Evolutionary conservation across 2,329 filamentous ascomycete species (phyloP).

Genomic region (Nemania serpens): DNA sequence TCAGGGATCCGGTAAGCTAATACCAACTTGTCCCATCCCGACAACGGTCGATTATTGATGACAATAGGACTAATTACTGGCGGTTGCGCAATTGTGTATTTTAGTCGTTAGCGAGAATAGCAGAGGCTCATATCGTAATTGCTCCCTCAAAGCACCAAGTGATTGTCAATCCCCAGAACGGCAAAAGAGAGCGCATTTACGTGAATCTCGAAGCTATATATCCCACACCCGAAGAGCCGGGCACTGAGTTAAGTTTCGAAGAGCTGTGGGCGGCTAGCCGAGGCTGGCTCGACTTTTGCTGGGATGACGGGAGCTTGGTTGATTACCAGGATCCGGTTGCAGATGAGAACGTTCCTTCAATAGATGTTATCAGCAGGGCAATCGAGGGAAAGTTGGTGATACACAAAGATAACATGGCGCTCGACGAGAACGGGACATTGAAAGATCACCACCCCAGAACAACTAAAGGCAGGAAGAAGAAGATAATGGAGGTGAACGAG

Average conservation of each 20-base stretch:
- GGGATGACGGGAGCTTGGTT: conserved; percentile 51
- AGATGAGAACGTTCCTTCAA: conserved; percentile 31
- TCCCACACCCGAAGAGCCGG: conserved; percentile 71
- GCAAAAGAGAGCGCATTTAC: conserved; percentile 83
- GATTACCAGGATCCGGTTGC: conserved; percentile 28
- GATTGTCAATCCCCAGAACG: conserved; percentile 79
- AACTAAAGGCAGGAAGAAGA: conserved; percentile 68
- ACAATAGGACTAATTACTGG: conserved; percentile 90
- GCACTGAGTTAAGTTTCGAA: conserved; percentile 85
- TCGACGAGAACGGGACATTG: conserved; percentile 65
- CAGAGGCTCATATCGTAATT: conserved; percentile 67
- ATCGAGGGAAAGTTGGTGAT: conserved; percentile 48
- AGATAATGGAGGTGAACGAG: conserved; percentile 83
- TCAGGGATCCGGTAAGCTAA: conserved; percentile 90
- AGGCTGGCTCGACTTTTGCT: conserved; percentile 67
- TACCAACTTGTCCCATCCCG: conserved; percentile 39
- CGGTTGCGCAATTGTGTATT: conserved; percentile 47
- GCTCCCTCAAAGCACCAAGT: conserved; percentile 75
- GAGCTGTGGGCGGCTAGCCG: conserved; percentile 81
- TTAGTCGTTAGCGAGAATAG: conserved; percentile 65
- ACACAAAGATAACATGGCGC: conserved; percentile 50
- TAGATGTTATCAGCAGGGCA: conserved; percentile 37
- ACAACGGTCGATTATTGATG: conserved; percentile 75
- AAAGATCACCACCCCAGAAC: conserved; percentile 50
- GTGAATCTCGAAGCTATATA: conserved; percentile 87